phyloP scores from a whole-genome alignment of 305 asterid genomes.

The Nicotiana rustica region DNA sequence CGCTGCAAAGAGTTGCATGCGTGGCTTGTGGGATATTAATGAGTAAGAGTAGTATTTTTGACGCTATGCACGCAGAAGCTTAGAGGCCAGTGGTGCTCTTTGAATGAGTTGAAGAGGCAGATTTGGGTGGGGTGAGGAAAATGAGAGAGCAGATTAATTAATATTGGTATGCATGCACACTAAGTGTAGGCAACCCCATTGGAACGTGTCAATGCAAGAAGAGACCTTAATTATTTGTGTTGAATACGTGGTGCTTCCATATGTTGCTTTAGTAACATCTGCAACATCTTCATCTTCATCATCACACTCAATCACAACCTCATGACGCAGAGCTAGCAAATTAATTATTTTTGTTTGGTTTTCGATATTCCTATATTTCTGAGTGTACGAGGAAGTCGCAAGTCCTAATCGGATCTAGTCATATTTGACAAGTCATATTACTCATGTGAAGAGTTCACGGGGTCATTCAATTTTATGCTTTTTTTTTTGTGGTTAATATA shows the following conservation, averaged over 20 bases:
- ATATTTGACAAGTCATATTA: too few species aligned
- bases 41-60: too few species aligned
- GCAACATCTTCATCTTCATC: neutral
- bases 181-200: neutral
- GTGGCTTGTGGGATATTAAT: conserved; percentile 40
- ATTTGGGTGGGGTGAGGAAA: neutral
- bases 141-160: neutral
- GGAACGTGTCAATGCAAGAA: neutral
- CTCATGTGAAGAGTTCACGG: too few species aligned
- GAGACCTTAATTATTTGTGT: neutral
- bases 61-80: neutral
- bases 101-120: neutral
- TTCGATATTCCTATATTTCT: too few species aligned
- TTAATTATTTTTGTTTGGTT: too few species aligned
- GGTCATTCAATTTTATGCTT: too few species aligned
- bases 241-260: neutral
- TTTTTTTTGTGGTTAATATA: too few species aligned
- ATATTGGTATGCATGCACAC: neutral
- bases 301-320: too few species aligned
- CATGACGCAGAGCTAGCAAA: too few species aligned
- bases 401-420: too few species aligned
- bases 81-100: neutral
- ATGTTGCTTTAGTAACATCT: neutral
- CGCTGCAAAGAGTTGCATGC: conserved; percentile 47
- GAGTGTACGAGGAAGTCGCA: too few species aligned